A percentile compares a stretch with the other conserved stretches of the same genome.
phyloP scores from a whole-genome alignment of 179 eudicot species.

The Patellifolia procumbens region DNA sequence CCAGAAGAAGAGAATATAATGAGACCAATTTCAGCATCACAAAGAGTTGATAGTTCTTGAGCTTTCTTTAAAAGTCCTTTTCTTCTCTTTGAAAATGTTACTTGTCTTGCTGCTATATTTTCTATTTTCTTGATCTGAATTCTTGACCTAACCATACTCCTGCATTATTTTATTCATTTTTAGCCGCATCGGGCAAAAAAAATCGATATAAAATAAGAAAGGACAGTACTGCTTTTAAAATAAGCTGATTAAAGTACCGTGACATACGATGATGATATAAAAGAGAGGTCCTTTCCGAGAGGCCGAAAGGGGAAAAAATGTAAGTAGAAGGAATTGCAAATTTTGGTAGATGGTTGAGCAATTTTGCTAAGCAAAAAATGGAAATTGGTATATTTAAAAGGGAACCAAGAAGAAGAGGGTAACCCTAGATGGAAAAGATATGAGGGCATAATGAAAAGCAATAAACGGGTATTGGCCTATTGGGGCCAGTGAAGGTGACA shows the following conservation, averaged over 20 bases:
- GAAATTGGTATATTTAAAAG: not conserved
- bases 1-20: conserved; percentile 37
- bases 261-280: not conserved
- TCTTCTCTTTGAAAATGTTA: conserved; percentile 41
- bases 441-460: not conserved
- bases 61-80: conserved; percentile 42
- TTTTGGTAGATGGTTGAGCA: not conserved
- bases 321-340: not conserved
- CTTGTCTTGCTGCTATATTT: conserved; percentile 34
- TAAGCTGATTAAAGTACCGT: not conserved
- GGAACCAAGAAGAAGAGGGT: not conserved
- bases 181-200: not conserved
- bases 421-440: conserved; percentile 9
- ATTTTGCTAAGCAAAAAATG: not conserved
- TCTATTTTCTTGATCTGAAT: conserved; percentile 36
- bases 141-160: conserved; percentile 25
- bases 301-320: no score
- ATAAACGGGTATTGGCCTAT: not conserved
- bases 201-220: no score
- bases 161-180: not conserved
- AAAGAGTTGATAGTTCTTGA: conserved; percentile 35
- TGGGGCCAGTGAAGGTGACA: conserved; percentile 14
- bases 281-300: no score
- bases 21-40: conserved; percentile 37
- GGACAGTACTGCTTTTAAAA: not conserved